phyloP scores from a whole-genome alignment of 2,329 filamentous ascomycete species.

The Colletotrichum sp. region DNA sequence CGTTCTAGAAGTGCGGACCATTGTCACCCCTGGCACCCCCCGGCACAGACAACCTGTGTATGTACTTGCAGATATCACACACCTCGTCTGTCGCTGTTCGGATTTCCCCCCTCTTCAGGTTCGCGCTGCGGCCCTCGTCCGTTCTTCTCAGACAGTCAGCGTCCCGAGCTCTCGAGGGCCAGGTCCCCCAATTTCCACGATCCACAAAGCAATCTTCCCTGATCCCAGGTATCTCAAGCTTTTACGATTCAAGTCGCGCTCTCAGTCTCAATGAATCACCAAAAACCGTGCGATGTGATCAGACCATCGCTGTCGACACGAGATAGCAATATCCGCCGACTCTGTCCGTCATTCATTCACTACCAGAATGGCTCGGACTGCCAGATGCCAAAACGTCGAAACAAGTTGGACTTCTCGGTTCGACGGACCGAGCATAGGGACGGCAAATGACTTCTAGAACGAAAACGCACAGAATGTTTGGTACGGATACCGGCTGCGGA shows the following conservation, averaged over 20 bases:
- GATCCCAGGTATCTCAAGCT: slow-evolving; percentile 10
- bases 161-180: background rate
- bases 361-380: background rate
- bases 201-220: slow-evolving; percentile 10
- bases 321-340: background rate
- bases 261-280: slow-evolving; percentile 7
- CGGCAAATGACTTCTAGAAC: background rate
- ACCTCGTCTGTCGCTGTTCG: background rate
- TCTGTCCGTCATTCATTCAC: background rate
- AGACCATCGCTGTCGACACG: slow-evolving; percentile 4
- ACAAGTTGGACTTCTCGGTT: background rate
- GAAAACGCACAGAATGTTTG: background rate
- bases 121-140: background rate
- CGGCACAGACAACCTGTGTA: background rate
- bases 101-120: background rate
- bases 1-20: slow-evolving; percentile 10
- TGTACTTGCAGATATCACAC: background rate
- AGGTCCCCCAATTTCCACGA: slow-evolving; percentile 6
- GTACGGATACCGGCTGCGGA: background rate
- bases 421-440: background rate
- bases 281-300: slow-evolving; percentile 15
- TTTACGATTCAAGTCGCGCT: slow-evolving; percentile 15
- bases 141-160: background rate
- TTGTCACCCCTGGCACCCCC: background rate
- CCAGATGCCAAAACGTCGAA: background rate